Evolutionary conservation across 805 yeast species (phyloP).

Genomic region (Starmerella sirachaensis): DNA sequence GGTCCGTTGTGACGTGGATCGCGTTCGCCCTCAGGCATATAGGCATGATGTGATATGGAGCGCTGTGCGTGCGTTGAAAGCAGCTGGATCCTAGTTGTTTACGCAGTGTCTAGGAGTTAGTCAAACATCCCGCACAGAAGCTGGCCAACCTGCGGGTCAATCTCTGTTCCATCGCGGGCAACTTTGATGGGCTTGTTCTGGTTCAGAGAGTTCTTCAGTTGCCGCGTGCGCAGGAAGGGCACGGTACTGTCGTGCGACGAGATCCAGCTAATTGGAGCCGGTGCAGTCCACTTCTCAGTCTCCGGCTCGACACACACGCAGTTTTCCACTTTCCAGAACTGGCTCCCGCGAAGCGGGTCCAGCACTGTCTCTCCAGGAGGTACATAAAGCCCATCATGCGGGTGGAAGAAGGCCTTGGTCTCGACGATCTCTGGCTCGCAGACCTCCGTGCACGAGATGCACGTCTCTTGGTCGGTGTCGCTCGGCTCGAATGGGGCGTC

Average conservation of each 20-base stretch:
- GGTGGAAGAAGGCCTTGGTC: slow-evolving; percentile 8
- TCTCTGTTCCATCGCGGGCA: slow-evolving; percentile 35
- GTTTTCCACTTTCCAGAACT: slow-evolving; percentile 31
- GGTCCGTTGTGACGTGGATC: too few relatives aligned
- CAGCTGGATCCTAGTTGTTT: too few relatives aligned
- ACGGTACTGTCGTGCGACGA: slow-evolving; percentile 23
- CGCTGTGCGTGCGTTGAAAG: too few relatives aligned
- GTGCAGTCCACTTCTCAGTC: slow-evolving; percentile 28
- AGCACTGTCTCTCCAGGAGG: slow-evolving; percentile 29
- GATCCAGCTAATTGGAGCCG: slow-evolving; percentile 31
- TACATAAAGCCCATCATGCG: slow-evolving; percentile 12
- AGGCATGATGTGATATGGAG: too few relatives aligned
- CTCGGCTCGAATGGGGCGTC: slow-evolving; percentile 22
- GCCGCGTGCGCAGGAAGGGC: slow-evolving; percentile 27
- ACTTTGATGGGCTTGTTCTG: slow-evolving; percentile 32
- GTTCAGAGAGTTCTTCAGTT: slow-evolving; percentile 30
- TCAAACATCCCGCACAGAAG: slow-evolving; percentile 26
- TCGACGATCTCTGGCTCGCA: slow-evolving; percentile 3
- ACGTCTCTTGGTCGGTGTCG: background rate
- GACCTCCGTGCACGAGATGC: background rate
- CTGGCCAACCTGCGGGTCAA: slow-evolving; percentile 29
- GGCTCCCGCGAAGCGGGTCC: slow-evolving; percentile 29
- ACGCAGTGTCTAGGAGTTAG: background rate
- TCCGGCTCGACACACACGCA: slow-evolving; percentile 19
- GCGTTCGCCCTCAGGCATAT: too few relatives aligned